A percentile compares a stretch with the other conserved stretches of the same genome.
Conservation (phyloP, 768 basidiomycete genomes). For the Auricularia cornea region DNA sequence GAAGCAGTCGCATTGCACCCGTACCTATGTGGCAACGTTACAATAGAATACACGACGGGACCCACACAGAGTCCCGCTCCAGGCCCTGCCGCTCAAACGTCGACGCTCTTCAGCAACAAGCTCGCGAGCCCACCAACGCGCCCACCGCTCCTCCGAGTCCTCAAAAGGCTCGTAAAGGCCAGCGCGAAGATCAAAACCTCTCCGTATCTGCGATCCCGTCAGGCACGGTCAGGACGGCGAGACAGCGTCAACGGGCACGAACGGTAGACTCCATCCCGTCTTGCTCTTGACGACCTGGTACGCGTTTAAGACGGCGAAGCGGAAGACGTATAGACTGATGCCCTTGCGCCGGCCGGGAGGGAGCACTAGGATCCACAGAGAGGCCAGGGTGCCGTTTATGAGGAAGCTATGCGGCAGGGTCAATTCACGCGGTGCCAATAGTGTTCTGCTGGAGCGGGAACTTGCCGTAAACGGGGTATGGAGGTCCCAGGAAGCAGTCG, state of each 20-base stretch:
- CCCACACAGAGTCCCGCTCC: too few species aligned
- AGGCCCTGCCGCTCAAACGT: background rate
- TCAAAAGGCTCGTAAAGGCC: background rate
- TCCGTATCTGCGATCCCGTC: background rate
- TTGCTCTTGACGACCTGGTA: background rate
- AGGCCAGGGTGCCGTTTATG: background rate
- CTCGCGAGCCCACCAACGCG: background rate
- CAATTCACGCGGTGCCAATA: background rate
- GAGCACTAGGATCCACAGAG: background rate
- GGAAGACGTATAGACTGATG: background rate
- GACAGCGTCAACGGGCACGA: background rate
- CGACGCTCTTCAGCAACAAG: background rate
- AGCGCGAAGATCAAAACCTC: background rate
- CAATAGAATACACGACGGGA: too few species aligned
- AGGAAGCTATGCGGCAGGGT: background rate
- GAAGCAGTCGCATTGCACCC: background rate
- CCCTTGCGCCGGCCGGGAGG: background rate
- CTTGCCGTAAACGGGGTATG: background rate
- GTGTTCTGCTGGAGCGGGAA: background rate
- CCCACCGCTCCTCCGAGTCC: background rate
- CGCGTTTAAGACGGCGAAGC: background rate
- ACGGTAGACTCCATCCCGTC: background rate
- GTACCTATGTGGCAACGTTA: background rate
- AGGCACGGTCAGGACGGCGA: background rate
- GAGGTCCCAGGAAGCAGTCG: background rate